Evolutionary conservation across 176 grass and related monocot genomes (phyloP), one percentile per base, ranked within the genome.

Genomic region (Aegilops sharonensis): DNA sequence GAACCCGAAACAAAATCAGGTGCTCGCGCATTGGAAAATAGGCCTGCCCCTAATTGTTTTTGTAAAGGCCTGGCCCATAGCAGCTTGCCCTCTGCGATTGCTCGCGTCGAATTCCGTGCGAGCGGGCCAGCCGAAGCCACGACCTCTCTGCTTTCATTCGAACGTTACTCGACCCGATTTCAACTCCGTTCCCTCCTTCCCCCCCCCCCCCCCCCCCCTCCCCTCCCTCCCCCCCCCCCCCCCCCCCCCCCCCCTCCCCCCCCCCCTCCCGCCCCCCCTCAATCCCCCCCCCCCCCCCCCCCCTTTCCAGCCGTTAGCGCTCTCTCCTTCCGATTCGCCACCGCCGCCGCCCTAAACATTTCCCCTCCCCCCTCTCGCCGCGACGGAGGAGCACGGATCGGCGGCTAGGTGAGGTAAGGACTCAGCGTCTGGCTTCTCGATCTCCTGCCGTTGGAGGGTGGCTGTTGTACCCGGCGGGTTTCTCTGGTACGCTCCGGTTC

Each of bases 161-260:
- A 87, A 83, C 84, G 89, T 90, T 90, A 62, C 88, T 30, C 52
- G 18, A 37, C 13, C 9, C 47, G 68, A 60, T 72, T 78, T 61
- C 31, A n/a, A 21, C 24, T 18, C 24, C 48, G 20, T 54, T 21
- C 8, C 17, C 35, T 18, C 7, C 69, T 11, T 14, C 75, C 25
- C 25, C 25, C 25, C 25, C 32, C 4, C 68, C 21, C 21, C 50
- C 68, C 72, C 25, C 25, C 25, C 25, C 25, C 32, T 3, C 68
- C 21, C 21, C 50, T n/a, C n/a, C n/a, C n/a, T n/a, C 25, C 25
- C 25, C 25, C 25, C 32, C 4, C 68, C 21, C 21, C 50, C 68
- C 72, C 25, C 25, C 25, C 25, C 25, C 32, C 4, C 68, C 21
- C 21, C 50, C 68, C 72, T 30, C 25, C 25, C 25, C 25, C 25